A percentile compares a stretch with the other conserved stretches of the same genome.
Conservation (phyloP, 2,329 filamentous ascomycete genomes). For the Trichoderma endophyticum region DNA sequence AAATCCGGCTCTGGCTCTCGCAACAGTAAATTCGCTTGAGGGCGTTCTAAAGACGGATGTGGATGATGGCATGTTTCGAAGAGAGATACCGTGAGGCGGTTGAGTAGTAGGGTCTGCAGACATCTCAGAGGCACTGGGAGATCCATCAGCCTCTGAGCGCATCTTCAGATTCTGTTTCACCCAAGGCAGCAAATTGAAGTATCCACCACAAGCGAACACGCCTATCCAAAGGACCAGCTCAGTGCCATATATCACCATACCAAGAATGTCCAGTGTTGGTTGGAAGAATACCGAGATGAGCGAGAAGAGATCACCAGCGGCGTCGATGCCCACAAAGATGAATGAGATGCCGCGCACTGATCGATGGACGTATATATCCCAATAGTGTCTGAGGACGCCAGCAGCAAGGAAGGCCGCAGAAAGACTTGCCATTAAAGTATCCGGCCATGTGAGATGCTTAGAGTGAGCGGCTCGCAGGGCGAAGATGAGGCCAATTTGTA, state of each 20-base stretch:
- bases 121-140: neutral
- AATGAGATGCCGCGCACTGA: slow-evolving; percentile 71
- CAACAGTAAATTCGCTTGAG: slow-evolving; percentile 11
- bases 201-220: slow-evolving; percentile 62
- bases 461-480: slow-evolving; percentile 47
- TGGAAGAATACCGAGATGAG: slow-evolving; percentile 63
- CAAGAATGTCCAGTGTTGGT: slow-evolving; percentile 54
- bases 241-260: slow-evolving; percentile 63
- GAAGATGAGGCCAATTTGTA: slow-evolving; percentile 59
- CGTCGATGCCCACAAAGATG: slow-evolving; percentile 68
- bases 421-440: slow-evolving; percentile 63
- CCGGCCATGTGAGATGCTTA: slow-evolving; percentile 54
- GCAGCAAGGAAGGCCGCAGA: slow-evolving; percentile 61
- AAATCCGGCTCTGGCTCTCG: slow-evolving; percentile 8
- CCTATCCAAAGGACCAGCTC: slow-evolving; percentile 66
- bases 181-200: slow-evolving; percentile 63
- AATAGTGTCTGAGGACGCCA: slow-evolving; percentile 66
- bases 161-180: slow-evolving; percentile 33
- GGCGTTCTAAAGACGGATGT: slow-evolving; percentile 19
- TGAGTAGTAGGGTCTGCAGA: neutral
- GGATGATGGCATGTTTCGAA: slow-evolving; percentile 17
- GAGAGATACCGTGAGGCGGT: slow-evolving; percentile 12
- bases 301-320: slow-evolving; percentile 64
- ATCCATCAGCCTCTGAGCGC: neutral
- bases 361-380: slow-evolving; percentile 63